Percentiles rank a stretch among this genome's conserved stretches.
Evolutionary conservation across 1,139 yeast genomes (phyloP).

Genomic region (Hyphopichia wangnamkhiaoensis): DNA sequence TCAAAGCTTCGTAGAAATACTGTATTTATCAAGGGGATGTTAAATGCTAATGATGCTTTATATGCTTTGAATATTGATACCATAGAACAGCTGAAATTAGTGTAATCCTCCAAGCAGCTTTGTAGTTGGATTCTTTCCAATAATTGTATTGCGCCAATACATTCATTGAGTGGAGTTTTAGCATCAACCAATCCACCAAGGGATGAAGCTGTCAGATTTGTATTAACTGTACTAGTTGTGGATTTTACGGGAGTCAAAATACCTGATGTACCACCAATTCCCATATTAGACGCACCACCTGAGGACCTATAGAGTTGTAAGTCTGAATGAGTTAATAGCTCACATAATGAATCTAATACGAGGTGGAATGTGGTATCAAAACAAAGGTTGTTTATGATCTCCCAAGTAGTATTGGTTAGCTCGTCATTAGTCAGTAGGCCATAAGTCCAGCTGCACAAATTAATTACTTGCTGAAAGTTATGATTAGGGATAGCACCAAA

Average conservation of each 20-base stretch:
- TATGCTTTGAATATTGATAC: constrained; percentile 27
- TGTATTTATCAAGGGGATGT: constrained; percentile 32
- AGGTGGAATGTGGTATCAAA: constrained; percentile 21
- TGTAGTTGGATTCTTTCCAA: constrained; percentile 22
- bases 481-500: constrained; percentile 51
- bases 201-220: not conserved
- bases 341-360: constrained; percentile 23
- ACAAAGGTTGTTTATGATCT: constrained; percentile 24
- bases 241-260: not conserved
- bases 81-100: constrained; percentile 21
- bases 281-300: not conserved
- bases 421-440: constrained; percentile 40
- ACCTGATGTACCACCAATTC: not conserved
- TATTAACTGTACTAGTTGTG: not conserved
- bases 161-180: constrained; percentile 28
- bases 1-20: constrained; percentile 35
- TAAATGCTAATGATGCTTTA: constrained; percentile 22
- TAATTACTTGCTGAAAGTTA: constrained; percentile 38
- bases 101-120: constrained; percentile 14
- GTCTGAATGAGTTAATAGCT: constrained; percentile 26
- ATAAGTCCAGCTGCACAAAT: constrained; percentile 42
- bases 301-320: constrained; percentile 12
- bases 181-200: not conserved
- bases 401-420: constrained; percentile 42
- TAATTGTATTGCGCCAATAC: constrained; percentile 51